A percentile compares a stretch with the other conserved stretches of the same genome.
phyloP scores from a whole-genome alignment of 2,329 filamentous ascomycete genomes.

The Penicillium hesseltinei region DNA sequence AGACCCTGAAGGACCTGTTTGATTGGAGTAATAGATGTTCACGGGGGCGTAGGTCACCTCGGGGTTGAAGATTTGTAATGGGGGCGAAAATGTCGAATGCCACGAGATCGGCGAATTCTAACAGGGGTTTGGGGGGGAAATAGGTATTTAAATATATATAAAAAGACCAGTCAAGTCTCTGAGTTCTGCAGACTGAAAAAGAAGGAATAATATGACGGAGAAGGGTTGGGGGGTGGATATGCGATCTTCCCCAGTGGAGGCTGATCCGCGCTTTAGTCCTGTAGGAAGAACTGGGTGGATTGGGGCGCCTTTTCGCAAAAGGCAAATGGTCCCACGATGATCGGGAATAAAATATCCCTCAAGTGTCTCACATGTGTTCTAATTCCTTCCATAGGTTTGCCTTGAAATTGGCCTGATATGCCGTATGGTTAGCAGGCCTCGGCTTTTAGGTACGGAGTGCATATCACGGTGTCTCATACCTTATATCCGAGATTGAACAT shows the following conservation, averaged over 20 bases:
- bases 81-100: neutral
- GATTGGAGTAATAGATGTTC: neutral
- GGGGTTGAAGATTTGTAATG: neutral
- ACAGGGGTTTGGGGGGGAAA: neutral
- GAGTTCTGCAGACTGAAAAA: neutral
- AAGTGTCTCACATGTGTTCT: neutral
- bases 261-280: constrained; percentile 21
- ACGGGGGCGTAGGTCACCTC: neutral
- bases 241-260: constrained; percentile 23
- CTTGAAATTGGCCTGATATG: neutral
- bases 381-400: neutral
- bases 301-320: constrained; percentile 1
- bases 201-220: constrained; percentile 5
- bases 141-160: neutral
- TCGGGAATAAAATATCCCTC: neutral
- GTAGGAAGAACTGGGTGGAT: constrained; percentile 5
- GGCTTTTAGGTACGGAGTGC: neutral
- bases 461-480: neutral
- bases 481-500: neutral
- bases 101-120: neutral
- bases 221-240: constrained; percentile 15
- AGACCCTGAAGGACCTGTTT: neutral
- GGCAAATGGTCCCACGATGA: constrained; percentile 6
- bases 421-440: neutral
- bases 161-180: neutral